Conservation (phyloP, 257 asterid species). For the Eustoma russellianum region DNA sequence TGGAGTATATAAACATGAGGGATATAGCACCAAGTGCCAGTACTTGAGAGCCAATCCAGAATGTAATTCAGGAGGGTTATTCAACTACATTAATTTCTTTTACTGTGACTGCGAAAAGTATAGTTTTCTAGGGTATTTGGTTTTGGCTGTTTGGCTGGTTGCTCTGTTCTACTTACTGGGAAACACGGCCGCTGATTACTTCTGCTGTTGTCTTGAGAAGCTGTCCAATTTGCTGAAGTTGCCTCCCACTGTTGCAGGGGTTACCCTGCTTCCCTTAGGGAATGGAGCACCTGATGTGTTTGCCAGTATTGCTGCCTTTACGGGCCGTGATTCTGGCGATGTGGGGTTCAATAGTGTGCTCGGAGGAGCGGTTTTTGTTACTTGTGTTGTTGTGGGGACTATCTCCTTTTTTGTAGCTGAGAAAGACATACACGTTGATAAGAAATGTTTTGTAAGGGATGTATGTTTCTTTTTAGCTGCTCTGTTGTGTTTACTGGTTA, state of each 20-base stretch:
- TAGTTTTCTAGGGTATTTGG: slow-evolving; percentile 34
- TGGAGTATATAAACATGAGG: slow-evolving; percentile 42
- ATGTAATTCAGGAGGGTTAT: slow-evolving; percentile 57
- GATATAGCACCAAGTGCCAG: slow-evolving; percentile 43
- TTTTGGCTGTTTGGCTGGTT: slow-evolving; percentile 49
- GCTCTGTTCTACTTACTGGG: slow-evolving; percentile 69
- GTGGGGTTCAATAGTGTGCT: slow-evolving; percentile 77
- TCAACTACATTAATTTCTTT: slow-evolving; percentile 51
- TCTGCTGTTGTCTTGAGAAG: slow-evolving; percentile 60
- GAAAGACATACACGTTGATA: slow-evolving; percentile 46
- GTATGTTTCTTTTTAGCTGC: slow-evolving; percentile 48
- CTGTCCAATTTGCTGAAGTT: slow-evolving; percentile 41
- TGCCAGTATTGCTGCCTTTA: slow-evolving; percentile 73
- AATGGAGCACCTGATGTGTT: slow-evolving; percentile 91
- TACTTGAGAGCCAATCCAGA: slow-evolving; percentile 47
- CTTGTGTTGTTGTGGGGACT: slow-evolving; percentile 64
- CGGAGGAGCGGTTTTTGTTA: slow-evolving; percentile 84
- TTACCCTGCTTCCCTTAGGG: slow-evolving; percentile 77
- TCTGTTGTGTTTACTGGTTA: slow-evolving; percentile 27
- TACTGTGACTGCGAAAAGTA: slow-evolving; percentile 48
- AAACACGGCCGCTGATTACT: slow-evolving; percentile 79
- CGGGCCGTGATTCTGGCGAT: slow-evolving; percentile 53
- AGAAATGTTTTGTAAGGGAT: slow-evolving; percentile 65
- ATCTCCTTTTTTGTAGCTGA: slow-evolving; percentile 45
- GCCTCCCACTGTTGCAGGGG: slow-evolving; percentile 83